These are phyloP conservation scores for Anthostomella pinea DNA, from an alignment of 2,329 filamentous ascomycete genomes.

Conservation along the genomic window DNA sequence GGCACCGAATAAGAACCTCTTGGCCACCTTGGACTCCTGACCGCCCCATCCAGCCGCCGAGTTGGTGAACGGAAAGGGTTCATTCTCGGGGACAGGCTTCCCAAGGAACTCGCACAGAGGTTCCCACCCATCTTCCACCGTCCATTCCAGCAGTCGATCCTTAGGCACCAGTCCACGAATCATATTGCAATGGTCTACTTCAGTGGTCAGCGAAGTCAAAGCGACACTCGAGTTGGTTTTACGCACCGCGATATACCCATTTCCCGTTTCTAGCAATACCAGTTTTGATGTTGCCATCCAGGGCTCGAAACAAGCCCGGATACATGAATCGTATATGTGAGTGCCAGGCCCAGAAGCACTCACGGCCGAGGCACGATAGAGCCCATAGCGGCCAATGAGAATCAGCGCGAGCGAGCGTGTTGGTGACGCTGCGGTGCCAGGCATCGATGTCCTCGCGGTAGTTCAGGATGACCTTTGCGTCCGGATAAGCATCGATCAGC, in stretches of 20 bases:
- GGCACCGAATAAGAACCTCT: too few relatives aligned
- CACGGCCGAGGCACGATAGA: constrained; percentile 25
- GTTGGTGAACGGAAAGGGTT: too few relatives aligned
- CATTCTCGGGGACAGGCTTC: constrained; percentile 30
- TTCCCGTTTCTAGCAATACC: constrained; percentile 28
- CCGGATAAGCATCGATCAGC: constrained; percentile 44
- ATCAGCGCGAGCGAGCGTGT: constrained; percentile 25
- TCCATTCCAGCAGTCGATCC: constrained; percentile 37
- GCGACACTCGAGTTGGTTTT: too few relatives aligned
- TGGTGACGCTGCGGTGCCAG: constrained; percentile 36
- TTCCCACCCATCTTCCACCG: constrained; percentile 38
- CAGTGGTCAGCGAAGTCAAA: too few relatives aligned
- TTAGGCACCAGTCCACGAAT: constrained; percentile 33
- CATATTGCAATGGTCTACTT: constrained; percentile 34
- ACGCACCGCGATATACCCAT: too few relatives aligned
- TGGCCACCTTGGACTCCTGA: too few relatives aligned
- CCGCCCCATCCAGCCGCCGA: too few relatives aligned
- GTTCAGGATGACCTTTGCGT: constrained; percentile 46
- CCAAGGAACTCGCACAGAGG: constrained; percentile 40
- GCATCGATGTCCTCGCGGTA: constrained; percentile 38
- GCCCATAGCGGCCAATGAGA: constrained; percentile 29
- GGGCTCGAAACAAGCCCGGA: constrained; percentile 29
- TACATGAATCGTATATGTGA: constrained; percentile 30
- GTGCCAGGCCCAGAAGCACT: constrained; percentile 34
- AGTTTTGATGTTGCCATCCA: constrained; percentile 26